A percentile compares a stretch with the other conserved stretches of the same genome.
Evolutionary conservation across 2,329 filamentous ascomycete genomes (phyloP).

Genomic region (Rhinocladiella similis): DNA sequence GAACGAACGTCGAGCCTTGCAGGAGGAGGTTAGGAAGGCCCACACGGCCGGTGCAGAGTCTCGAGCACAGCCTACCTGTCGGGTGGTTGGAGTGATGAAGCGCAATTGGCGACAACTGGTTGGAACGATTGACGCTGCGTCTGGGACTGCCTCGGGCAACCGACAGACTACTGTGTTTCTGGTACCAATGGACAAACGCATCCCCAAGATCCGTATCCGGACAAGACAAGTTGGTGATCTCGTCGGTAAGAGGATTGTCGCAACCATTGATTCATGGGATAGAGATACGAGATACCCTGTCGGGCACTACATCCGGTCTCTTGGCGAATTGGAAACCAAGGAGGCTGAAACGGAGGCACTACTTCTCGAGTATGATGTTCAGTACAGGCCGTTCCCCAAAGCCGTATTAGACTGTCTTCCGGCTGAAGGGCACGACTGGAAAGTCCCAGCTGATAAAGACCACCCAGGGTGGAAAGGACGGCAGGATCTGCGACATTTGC

Average conservation of each 20-base stretch:
- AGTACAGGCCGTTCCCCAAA: constrained; percentile 96
- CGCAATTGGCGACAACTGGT: constrained; percentile 98
- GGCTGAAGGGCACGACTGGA: constrained; percentile 89
- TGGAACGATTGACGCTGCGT: constrained; percentile 74
- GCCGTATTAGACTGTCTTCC: constrained; percentile 92
- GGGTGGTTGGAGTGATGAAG: constrained; percentile 88
- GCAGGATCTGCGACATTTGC: constrained; percentile 77
- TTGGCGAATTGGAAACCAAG: constrained; percentile 93
- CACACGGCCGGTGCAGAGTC: constrained; percentile 76
- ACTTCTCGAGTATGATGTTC: constrained; percentile 92
- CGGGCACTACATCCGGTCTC: constrained; percentile 88
- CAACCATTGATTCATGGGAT: constrained; percentile 95
- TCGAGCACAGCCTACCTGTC: constrained; percentile 83
- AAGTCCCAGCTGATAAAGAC: constrained; percentile 74
- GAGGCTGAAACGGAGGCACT: constrained; percentile 96
- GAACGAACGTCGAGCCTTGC: constrained; percentile 79
- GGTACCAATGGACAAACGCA: constrained; percentile 95
- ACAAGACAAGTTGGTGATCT: constrained; percentile 88
- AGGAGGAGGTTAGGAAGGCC: constrained; percentile 85
- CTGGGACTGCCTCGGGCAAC: constrained; percentile 77
- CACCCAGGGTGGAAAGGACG: constrained; percentile 86
- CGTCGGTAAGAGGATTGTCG: constrained; percentile 84
- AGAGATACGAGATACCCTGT: constrained; percentile 88
- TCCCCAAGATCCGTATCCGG: constrained; percentile 91
- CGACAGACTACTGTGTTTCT: constrained; percentile 92